A percentile compares a stretch with the other conserved stretches of the same genome.
Evolutionary conservation across 257 asterid species (phyloP).

Genomic region (Solanum arcanum): DNA sequence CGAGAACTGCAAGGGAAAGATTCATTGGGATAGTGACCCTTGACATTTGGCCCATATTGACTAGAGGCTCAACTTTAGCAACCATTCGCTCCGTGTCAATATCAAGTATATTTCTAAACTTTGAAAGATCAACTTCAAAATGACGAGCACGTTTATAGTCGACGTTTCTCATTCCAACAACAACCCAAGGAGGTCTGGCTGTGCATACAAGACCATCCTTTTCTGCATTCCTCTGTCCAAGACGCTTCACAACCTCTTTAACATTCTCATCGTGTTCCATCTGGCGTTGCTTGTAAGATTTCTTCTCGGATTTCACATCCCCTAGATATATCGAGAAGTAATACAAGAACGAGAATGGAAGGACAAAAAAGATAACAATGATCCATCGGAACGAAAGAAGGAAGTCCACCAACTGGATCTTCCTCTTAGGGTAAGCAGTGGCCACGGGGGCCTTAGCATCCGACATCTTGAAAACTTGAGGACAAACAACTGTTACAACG

Average conservation of each 20-base stretch:
- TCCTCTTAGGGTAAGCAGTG: conserved; percentile 80
- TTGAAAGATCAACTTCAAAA: conserved; percentile 1
- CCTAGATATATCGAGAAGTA: background rate
- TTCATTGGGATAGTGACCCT: conserved; percentile 80
- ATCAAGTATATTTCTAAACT: conserved; percentile 26
- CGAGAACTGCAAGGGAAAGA: conserved; percentile 82
- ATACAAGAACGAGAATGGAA: background rate
- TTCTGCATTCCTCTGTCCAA: background rate
- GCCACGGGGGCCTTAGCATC: conserved; percentile 80
- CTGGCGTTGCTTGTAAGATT: conserved; percentile 54
- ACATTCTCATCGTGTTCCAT: conserved; percentile 37
- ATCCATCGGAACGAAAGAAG: conserved; percentile 9
- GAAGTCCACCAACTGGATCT: conserved; percentile 79
- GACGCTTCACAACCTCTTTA: conserved; percentile 6
- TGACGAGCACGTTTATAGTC: conserved; percentile 1
- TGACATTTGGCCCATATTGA: conserved; percentile 83
- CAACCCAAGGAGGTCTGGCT: background rate
- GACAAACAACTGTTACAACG: conserved; percentile 3
- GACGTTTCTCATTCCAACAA: background rate
- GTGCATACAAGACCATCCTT: conserved; percentile 1
- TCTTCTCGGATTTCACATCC: conserved; percentile 47
- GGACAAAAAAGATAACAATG: background rate
- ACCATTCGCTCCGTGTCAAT: conserved; percentile 66
- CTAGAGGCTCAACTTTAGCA: conserved; percentile 22
- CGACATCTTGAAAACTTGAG: conserved; percentile 37